Percentiles rank a stretch among this genome's conserved stretches.
These are phyloP conservation scores for Gryganskiella cystojenkinii DNA, from an alignment of 192 early-diverging fungal genomes.

Conservation along the genomic window DNA sequence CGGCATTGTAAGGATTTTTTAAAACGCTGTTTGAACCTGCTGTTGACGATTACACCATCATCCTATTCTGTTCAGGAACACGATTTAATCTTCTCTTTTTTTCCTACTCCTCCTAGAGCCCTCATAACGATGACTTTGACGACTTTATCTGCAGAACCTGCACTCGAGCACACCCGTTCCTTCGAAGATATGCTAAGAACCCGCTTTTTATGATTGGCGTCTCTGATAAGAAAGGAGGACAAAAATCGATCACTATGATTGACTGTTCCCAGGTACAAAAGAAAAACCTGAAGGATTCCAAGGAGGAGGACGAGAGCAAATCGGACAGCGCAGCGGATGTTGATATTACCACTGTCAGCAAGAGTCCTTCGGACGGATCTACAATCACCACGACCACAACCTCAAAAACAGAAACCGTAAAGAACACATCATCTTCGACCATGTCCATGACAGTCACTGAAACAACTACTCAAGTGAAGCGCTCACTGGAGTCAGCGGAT, in stretches of 20 bases:
- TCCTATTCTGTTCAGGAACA: background rate
- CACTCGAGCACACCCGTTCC: slow-evolving; percentile 56
- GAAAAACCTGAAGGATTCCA: slow-evolving; percentile 5
- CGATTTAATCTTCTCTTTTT: background rate
- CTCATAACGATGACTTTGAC: slow-evolving; percentile 65
- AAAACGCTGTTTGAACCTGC: background rate
- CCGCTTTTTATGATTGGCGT: slow-evolving; percentile 49
- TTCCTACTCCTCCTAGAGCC: slow-evolving; percentile 46
- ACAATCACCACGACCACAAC: background rate
- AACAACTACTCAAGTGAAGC: slow-evolving; percentile 16
- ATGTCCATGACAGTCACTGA: slow-evolving; percentile 1
- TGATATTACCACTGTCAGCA: slow-evolving; percentile 1
- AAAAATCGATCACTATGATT: slow-evolving; percentile 37
- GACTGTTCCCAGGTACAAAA: slow-evolving; percentile 20
- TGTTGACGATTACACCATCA: background rate
- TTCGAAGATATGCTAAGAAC: slow-evolving; percentile 41
- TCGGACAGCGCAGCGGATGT: background rate
- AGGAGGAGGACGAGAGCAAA: background rate
- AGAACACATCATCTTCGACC: background rate
- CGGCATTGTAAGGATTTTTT: slow-evolving; percentile 52
- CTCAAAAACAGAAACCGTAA: background rate
- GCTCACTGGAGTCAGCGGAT: slow-evolving; percentile 19
- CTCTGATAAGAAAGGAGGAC: slow-evolving; percentile 18
- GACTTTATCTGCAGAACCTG: slow-evolving; percentile 79
- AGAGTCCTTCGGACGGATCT: background rate